Base-by-base conservation (phyloP, 805 yeast species). In the Candida insectorum region DNA sequence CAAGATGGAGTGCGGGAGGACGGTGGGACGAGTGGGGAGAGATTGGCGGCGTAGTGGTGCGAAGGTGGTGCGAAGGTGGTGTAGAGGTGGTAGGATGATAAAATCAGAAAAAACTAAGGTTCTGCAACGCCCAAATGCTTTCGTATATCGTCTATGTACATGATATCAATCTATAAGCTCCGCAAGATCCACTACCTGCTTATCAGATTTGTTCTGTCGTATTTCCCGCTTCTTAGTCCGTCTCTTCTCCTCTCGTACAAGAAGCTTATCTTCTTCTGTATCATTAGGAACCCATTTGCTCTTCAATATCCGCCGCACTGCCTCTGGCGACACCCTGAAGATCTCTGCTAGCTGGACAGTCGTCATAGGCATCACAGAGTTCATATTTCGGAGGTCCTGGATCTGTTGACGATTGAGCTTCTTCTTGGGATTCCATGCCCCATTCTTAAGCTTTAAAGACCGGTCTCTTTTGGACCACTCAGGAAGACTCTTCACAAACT, bases 311-410 rank as follows among this genome's bases (percentile, higher is more conserved):
- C 95, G 72, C 38, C 95, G 65, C 2, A 88, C 73, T 0, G 89
- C 85, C 45, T 88, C 94, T 1, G 94, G 91, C 1, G 93, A 82
- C 4, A 86, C 70, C 30, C 72, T 64, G 57, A 82, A 88, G 49
- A 71, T 72, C 20, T 71, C 63, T 0, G 87, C 81, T 5, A 89
- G 53, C 26, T 77, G 81, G 3, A 62, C 60, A 2, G 81, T 70
- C 4, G 72, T 74, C 33, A 84, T 43, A 0, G 96, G 96, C 41
- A 65, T 56, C 34, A 70, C 62, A 10, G 56, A 57, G 45, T 77
- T 82, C 29, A 87, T 47, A 4, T 64, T 52, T 34, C 84, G 60
- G 4, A 89, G 68, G 35, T 77, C 77, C 13, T 73, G 76, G 72
- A 87, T 85, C 7, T 81, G 75, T 29, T 73, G 79, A 31, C 93